Conservation (phyloP, 352 stramenopile species). For the Globisporangium perplexum region DNA sequence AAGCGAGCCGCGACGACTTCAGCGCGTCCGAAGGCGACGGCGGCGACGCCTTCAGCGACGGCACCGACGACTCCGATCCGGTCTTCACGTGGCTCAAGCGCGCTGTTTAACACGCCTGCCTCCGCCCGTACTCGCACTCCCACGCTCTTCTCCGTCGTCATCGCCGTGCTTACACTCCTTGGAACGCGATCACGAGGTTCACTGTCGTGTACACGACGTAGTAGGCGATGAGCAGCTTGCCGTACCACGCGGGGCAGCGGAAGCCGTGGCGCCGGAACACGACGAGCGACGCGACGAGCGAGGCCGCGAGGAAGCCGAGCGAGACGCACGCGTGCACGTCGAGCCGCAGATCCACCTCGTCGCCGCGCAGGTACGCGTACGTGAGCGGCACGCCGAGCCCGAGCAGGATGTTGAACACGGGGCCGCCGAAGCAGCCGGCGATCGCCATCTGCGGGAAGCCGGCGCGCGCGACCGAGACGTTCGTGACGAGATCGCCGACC, state of each 20-base stretch:
- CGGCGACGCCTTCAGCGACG: conserved; percentile 24
- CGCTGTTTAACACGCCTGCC: conserved; percentile 15
- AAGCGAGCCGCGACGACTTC: not conserved
- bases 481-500: conserved; percentile 75
- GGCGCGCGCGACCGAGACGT: conserved; percentile 74
- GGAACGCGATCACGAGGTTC: conserved; percentile 58
- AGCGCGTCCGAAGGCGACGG: not conserved
- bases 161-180: not conserved
- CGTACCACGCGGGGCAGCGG: conserved; percentile 64
- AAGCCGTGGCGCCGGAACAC: conserved; percentile 55
- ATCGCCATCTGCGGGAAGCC: conserved; percentile 85
- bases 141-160: not conserved
- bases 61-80: conserved; percentile 41
- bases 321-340: conserved; percentile 71
- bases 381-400: conserved; percentile 72
- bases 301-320: conserved; percentile 61
- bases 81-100: conserved; percentile 59
- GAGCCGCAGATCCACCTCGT: conserved; percentile 35
- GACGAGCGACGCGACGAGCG: conserved; percentile 38
- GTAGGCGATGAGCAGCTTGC: conserved; percentile 55
- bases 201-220: conserved; percentile 68
- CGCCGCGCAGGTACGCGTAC: conserved; percentile 40
- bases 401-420: conserved; percentile 81
- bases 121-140: not conserved
- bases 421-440: conserved; percentile 75